Evolutionary conservation across 164 flowering plant genomes (phyloP).

Genomic region (Malania oleifera): DNA sequence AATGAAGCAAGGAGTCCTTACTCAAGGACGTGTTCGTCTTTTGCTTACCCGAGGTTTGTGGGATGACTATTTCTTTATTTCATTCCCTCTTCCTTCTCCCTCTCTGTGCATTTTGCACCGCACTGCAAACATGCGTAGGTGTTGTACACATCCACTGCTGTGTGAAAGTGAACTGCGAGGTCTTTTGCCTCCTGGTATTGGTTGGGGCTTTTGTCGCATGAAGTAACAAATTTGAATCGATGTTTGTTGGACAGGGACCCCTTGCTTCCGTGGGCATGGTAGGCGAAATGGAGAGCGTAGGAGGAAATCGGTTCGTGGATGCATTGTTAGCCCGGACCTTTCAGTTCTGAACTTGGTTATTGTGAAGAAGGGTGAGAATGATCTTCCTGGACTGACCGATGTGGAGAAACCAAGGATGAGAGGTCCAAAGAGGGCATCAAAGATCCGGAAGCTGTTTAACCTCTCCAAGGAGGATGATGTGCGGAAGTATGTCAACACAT

Average conservation of each 20-base stretch:
- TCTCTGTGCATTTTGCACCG: too few species aligned
- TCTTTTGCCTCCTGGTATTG: too few species aligned
- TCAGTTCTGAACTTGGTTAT: conserved; percentile 66
- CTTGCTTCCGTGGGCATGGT: conserved; percentile 70
- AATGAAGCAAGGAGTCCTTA: conserved; percentile 66
- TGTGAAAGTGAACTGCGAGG: too few species aligned
- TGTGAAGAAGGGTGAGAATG: conserved; percentile 67
- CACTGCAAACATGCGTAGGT: too few species aligned
- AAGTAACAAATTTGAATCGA: not conserved
- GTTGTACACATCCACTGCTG: too few species aligned
- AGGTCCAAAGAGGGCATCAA: conserved; percentile 70
- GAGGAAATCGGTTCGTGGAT: conserved; percentile 68
- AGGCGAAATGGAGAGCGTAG: conserved; percentile 65
- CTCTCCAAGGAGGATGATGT: conserved; percentile 67
- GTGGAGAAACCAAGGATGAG: conserved; percentile 68
- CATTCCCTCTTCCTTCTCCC: too few species aligned
- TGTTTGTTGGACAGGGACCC: conserved; percentile 33
- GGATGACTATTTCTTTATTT: not conserved
- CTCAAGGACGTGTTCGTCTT: conserved; percentile 66
- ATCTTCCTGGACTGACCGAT: conserved; percentile 63
- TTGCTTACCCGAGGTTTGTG: conserved; percentile 52
- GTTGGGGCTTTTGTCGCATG: too few species aligned
- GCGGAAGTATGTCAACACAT: conserved; percentile 63
- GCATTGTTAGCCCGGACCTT: conserved; percentile 64
- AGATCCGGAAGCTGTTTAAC: conserved; percentile 64